Evolutionary conservation across 2,329 filamentous ascomycete genomes (phyloP).

Genomic region (Conoideocrella luteorostrata): DNA sequence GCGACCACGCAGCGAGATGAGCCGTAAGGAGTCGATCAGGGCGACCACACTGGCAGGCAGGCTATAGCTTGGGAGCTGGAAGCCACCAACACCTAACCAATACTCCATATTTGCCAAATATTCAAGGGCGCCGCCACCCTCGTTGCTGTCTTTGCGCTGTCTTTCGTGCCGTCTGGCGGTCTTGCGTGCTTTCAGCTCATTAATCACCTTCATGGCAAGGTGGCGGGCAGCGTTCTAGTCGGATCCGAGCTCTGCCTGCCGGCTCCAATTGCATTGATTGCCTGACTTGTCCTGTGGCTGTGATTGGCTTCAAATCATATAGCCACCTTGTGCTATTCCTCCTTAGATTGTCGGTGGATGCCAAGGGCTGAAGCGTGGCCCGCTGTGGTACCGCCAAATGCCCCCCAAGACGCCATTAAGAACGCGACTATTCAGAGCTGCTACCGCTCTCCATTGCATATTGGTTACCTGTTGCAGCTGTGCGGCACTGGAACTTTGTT

Average conservation of each 20-base stretch:
- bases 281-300: neutral
- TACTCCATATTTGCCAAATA: neutral
- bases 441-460: too few relatives aligned
- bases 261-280: neutral
- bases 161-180: neutral
- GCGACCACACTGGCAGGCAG: too few relatives aligned
- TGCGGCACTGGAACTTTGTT: too few relatives aligned
- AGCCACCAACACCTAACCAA: neutral
- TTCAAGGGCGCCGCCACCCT: neutral
- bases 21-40: neutral
- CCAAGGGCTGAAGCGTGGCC: neutral
- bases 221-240: neutral
- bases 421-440: too few relatives aligned
- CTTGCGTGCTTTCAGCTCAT: neutral
- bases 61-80: neutral
- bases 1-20: neutral
- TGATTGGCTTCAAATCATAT: conserved; percentile 5
- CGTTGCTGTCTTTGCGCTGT: too few relatives aligned
- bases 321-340: neutral
- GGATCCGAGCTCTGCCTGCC: conserved; percentile 9
- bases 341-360: neutral
- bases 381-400: neutral
- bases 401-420: too few relatives aligned
- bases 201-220: too few relatives aligned
- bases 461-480: too few relatives aligned